phyloP scores from a whole-genome alignment of 2,329 filamentous ascomycete genomes.

The Calonectria multiphialidica region DNA sequence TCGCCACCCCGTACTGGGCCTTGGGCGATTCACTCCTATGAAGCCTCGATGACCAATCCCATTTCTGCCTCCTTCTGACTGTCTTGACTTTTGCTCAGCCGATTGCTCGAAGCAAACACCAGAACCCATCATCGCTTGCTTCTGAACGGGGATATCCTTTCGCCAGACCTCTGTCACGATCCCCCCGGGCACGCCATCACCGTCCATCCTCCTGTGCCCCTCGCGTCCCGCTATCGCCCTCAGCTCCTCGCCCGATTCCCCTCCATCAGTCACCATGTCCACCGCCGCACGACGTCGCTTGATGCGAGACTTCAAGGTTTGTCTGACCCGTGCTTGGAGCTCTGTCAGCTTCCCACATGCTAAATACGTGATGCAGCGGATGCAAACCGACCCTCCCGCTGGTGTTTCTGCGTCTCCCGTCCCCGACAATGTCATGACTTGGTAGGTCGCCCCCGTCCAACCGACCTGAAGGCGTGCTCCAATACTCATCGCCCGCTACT shows the following conservation, averaged over 20 bases:
- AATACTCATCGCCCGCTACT: conserved; percentile 36
- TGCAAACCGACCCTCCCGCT: conserved; percentile 98
- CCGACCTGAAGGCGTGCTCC: not conserved
- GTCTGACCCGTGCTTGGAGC: conserved; percentile 41
- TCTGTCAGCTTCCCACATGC: not conserved
- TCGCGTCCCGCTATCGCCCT: conserved; percentile 9
- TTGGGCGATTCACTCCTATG: conserved; percentile 29
- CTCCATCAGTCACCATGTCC: conserved; percentile 67
- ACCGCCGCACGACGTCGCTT: conserved; percentile 94
- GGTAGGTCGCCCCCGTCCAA: conserved; percentile 65
- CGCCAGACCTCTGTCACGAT: not conserved
- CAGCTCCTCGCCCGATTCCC: conserved; percentile 6
- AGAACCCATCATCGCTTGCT: not conserved
- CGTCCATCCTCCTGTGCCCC: conserved; percentile 2
- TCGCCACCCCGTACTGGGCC: conserved; percentile 28
- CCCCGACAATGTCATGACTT: conserved; percentile 97
- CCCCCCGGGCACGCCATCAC: conserved; percentile 1
- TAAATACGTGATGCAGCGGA: conserved; percentile 72
- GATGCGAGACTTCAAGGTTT: conserved; percentile 99
- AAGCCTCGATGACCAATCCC: conserved; percentile 43
- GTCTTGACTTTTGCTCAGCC: conserved; percentile 25
- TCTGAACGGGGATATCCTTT: not conserved
- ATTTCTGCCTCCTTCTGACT: conserved; percentile 33
- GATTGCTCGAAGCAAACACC: not conserved
- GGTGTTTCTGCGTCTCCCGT: conserved; percentile 97